Percentiles rank a stretch among this genome's conserved stretches.
Evolutionary conservation across 306 rosid species (phyloP).

Genomic region (Fagus sylvatica): DNA sequence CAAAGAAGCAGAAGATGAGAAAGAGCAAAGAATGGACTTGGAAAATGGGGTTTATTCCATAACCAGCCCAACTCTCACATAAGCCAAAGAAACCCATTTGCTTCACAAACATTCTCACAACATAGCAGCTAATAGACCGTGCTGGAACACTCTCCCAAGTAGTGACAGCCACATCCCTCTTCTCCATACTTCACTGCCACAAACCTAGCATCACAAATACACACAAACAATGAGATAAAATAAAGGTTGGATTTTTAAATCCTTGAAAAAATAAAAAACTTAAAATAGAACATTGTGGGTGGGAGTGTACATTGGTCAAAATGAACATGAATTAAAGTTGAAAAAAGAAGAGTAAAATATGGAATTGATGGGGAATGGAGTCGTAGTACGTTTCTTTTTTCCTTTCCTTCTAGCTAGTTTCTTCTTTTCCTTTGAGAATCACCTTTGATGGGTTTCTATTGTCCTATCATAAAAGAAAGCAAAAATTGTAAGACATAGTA

Average conservation of each 20-base stretch:
- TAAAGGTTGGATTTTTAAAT: not conserved
- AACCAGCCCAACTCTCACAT: slow-evolving; percentile 25
- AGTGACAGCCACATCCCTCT: slow-evolving; percentile 9
- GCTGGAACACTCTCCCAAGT: slow-evolving; percentile 25
- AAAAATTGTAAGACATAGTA: slow-evolving; percentile 10
- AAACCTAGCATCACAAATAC: slow-evolving; percentile 19
- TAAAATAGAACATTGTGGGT: slow-evolving; percentile 10
- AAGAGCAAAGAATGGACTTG: slow-evolving; percentile 31
- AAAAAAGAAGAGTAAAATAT: slow-evolving; percentile 13
- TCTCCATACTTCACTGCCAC: slow-evolving; percentile 31
- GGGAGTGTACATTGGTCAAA: slow-evolving; percentile 23
- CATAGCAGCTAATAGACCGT: slow-evolving; percentile 11
- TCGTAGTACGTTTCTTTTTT: slow-evolving; percentile 23
- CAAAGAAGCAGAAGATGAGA: slow-evolving; percentile 26
- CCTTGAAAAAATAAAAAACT: not conserved
- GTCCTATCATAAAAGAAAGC: slow-evolving; percentile 23
- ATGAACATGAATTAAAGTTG: slow-evolving; percentile 4
- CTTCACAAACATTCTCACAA: slow-evolving; percentile 19
- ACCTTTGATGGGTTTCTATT: slow-evolving; percentile 9
- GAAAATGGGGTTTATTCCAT: slow-evolving; percentile 23
- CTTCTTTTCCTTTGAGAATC: slow-evolving; percentile 17
- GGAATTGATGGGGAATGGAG: not conserved
- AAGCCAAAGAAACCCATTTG: slow-evolving; percentile 28
- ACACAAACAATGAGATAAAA: slow-evolving; percentile 9
- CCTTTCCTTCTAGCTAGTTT: not conserved